Evolutionary conservation across 2,329 filamentous ascomycete species (phyloP).

Genomic region (Colletotrichum camelliae): DNA sequence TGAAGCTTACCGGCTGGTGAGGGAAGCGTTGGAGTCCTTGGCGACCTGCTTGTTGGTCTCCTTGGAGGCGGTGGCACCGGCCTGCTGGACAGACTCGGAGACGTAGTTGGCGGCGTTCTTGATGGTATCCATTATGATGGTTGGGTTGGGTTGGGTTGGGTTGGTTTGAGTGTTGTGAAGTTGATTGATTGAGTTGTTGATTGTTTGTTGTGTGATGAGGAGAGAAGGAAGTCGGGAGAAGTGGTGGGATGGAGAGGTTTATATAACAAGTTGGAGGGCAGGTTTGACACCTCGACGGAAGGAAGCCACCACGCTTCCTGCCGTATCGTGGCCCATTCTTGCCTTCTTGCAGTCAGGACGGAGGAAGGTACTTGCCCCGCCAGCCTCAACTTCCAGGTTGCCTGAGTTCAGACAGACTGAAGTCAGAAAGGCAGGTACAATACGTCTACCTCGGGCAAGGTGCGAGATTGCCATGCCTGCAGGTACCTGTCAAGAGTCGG

Average conservation of each 20-base stretch:
- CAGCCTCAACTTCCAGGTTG: background rate
- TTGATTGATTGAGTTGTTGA: conserved; percentile 25
- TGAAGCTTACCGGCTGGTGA: conserved; percentile 57
- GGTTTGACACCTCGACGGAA: background rate
- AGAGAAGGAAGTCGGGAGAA: background rate
- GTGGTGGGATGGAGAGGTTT: conserved; percentile 24
- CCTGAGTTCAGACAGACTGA: background rate
- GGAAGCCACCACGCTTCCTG: background rate
- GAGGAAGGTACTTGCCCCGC: conserved; percentile 13
- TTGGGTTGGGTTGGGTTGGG: conserved; percentile 26
- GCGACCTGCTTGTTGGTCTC: conserved; percentile 73
- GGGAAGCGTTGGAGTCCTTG: conserved; percentile 61
- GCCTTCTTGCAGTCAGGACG: background rate
- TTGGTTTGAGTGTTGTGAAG: conserved; percentile 29
- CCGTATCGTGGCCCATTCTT: conserved; percentile 8
- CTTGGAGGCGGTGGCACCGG: conserved; percentile 63
- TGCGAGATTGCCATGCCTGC: background rate
- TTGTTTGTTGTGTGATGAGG: conserved; percentile 26
- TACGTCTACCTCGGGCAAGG: background rate
- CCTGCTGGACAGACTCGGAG: conserved; percentile 66
- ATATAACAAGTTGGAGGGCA: conserved; percentile 26
- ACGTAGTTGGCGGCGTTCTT: conserved; percentile 74
- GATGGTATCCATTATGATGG: conserved; percentile 54
- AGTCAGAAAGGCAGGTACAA: background rate
- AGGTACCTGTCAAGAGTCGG: background rate